These are phyloP conservation scores for Gastrodia elata DNA, from an alignment of 106 monocot genomes.

Conservation along the genomic window DNA sequence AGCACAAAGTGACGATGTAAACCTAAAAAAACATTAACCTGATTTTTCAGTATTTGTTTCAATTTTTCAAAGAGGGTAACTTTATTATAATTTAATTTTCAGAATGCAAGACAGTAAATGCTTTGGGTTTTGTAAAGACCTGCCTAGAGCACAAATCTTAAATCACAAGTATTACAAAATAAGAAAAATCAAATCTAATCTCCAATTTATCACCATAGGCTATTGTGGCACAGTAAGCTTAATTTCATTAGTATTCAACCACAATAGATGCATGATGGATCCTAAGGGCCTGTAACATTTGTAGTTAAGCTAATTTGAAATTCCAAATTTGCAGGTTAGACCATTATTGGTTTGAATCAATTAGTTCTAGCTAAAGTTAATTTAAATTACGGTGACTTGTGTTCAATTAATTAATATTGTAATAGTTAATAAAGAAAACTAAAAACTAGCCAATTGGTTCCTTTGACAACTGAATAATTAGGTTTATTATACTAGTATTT, in stretches of 20 bases:
- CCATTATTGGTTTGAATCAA: too few species aligned
- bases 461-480: too few species aligned
- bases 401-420: too few species aligned
- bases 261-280: not conserved
- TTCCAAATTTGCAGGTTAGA: too few species aligned
- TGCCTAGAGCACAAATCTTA: not conserved
- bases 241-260: not conserved
- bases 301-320: too few species aligned
- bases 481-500: too few species aligned
- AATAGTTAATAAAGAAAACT: too few species aligned
- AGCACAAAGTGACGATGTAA: conserved; percentile 89
- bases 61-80: not conserved
- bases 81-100: not conserved
- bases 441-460: too few species aligned
- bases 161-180: not conserved
- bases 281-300: not conserved
- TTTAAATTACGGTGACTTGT: too few species aligned
- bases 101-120: not conserved
- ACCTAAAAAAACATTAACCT: conserved; percentile 27
- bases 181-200: not conserved
- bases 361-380: too few species aligned
- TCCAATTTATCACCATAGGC: not conserved
- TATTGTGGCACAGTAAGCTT: not conserved
- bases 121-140: not conserved
- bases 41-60: not conserved